Percentiles rank a stretch among this genome's conserved stretches.
Conservation (phyloP, 176 grass and related monocot genomes). For the Elymus sibiricus region DNA sequence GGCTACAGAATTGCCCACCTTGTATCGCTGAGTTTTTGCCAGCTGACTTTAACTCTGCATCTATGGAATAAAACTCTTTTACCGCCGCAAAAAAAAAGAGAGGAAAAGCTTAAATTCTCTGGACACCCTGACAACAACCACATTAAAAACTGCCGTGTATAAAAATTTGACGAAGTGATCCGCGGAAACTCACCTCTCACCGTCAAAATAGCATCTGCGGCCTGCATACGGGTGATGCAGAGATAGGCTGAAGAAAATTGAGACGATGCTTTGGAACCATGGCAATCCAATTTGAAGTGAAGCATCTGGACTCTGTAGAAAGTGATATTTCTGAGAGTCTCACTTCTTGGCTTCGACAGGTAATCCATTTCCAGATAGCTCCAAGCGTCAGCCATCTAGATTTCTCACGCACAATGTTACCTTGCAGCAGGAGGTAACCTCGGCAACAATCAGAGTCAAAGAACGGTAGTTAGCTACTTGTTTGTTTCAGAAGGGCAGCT, state of each 20-base stretch:
- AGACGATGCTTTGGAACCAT: background rate
- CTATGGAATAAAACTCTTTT: too few species aligned
- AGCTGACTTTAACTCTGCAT: too few species aligned
- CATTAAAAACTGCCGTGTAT: background rate
- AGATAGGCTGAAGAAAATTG: background rate
- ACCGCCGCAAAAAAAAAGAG: too few species aligned
- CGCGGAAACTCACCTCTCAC: background rate
- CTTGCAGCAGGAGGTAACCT: background rate
- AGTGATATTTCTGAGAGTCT: background rate
- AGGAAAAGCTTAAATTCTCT: background rate
- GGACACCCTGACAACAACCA: slow-evolving; percentile 13
- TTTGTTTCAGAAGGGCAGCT: slow-evolving; percentile 4
- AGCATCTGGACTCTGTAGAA: background rate
- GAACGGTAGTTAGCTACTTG: background rate
- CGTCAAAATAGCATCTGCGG: background rate
- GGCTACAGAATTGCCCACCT: too few species aligned
- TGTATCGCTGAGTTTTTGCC: too few species aligned
- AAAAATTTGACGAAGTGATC: background rate
- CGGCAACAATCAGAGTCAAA: background rate
- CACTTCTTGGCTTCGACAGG: background rate
- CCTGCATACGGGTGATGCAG: background rate
- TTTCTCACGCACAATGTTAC: background rate
- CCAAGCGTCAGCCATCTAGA: background rate
- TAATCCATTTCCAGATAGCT: background rate
- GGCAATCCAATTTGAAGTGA: background rate